A percentile compares a stretch with the other conserved stretches of the same genome.
These are phyloP conservation scores for Postia placenta DNA, from an alignment of 768 basidiomycete species.

Conservation along the genomic window DNA sequence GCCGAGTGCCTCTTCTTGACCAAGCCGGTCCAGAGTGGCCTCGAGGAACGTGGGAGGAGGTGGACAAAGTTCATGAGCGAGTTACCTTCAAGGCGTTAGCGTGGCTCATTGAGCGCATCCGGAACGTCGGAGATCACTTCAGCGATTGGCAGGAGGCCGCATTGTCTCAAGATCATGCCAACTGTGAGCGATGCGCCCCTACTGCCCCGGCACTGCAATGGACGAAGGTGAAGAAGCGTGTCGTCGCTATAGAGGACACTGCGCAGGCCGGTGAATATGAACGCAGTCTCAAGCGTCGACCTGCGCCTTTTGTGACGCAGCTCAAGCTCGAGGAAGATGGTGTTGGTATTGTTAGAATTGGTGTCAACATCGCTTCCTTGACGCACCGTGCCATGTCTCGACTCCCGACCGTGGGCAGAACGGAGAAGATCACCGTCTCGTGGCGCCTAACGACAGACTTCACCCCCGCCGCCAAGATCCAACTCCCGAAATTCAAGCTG, in stretches of 20 bases:
- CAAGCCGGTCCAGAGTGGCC: conserved; percentile 81
- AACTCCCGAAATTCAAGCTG: conserved; percentile 61
- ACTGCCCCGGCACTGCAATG: conserved; percentile 70
- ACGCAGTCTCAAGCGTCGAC: conserved; percentile 78
- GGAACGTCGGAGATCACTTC: conserved; percentile 63
- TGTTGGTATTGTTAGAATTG: conserved; percentile 70
- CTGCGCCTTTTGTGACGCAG: conserved; percentile 82
- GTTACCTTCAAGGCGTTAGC: conserved; percentile 73
- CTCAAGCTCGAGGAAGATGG: conserved; percentile 59
- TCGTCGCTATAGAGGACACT: conserved; percentile 75
- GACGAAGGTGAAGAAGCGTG: conserved; percentile 55
- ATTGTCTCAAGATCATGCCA: conserved; percentile 33
- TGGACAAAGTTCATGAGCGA: conserved; percentile 85
- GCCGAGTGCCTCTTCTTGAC: conserved; percentile 62
- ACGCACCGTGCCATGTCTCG: conserved; percentile 82
- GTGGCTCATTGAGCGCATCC: conserved; percentile 83
- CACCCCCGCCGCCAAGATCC: conserved; percentile 51
- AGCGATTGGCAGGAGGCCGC: conserved; percentile 60
- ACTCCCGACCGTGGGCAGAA: conserved; percentile 49
- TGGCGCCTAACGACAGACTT: conserved; percentile 85
- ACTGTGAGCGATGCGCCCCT: conserved; percentile 82
- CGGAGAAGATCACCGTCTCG: conserved; percentile 45
- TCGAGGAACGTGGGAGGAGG: conserved; percentile 62
- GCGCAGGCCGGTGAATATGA: conserved; percentile 87
- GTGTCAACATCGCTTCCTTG: conserved; percentile 82